Base-by-base conservation (phyloP, 2,329 filamentous ascomycete genomes). In the Mollisiaceae sp. region DNA sequence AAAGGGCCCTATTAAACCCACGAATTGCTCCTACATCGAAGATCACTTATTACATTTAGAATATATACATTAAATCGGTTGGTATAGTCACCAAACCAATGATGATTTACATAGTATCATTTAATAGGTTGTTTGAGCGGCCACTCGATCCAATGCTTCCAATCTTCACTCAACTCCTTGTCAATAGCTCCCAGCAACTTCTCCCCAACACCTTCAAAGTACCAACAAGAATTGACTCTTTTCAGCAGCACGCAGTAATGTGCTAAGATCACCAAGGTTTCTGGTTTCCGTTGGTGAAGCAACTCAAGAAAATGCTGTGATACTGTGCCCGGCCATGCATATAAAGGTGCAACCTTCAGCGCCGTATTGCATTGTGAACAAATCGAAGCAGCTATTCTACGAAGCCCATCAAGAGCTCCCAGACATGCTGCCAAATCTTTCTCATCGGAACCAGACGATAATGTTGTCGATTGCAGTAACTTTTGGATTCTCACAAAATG, bases 211-310 rank as follows among this genome's bases (percentile, higher is more conserved):
- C 60, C 63, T 36, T 41, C 60, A 47, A 69, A 62, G 55, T 64
- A 68, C 67, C 63, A 71, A 43, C 60, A n/a, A 11, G 27, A 45
- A 52, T 70, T 45, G 38, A 58, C 55, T 27, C 56, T 63, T 24
- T 71, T 70, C 18, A 70, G 45, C 32, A 70, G 22, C 20, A 71
- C 65, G 35, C 63, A 67, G 50, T 67, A 71, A 36, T 67, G 59
- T 14, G 66, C 69, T 24, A 70, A 43, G 8, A 69, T 65, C 12
- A 71, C 64, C 38, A 70, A 22, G 4, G 69, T 66, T 64, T 75
- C 72, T 8, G 77, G 76, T 18, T 52, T 47, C 18, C 63, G 55
- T 20, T 67, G 32, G 50, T 69, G 56, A 11, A 71, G 32, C 52
- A 70, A 57, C 18, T 62, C 36, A 8, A 68, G 38, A 45, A 62